A percentile compares a stretch with the other conserved stretches of the same genome.
Evolutionary conservation across 2,329 filamentous ascomycete species (phyloP).

Genomic region (Stachybotrys elegans): DNA sequence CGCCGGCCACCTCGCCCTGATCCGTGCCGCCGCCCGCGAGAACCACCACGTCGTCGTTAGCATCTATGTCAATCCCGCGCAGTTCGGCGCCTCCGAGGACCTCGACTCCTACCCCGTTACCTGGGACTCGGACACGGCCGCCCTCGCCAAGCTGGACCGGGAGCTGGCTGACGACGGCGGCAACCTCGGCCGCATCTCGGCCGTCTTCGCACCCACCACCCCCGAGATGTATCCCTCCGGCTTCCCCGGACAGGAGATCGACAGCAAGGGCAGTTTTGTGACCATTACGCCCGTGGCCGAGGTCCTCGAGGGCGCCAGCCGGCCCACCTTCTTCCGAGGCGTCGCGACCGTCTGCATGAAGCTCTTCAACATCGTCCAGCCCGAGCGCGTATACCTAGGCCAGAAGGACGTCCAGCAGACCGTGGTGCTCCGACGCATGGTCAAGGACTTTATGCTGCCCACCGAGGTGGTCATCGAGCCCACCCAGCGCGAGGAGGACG

Average conservation of each 20-base stretch:
- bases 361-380: constrained; percentile 44
- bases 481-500: constrained; percentile 74
- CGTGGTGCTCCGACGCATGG: constrained; percentile 80
- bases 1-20: constrained; percentile 79
- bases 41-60: constrained; percentile 85
- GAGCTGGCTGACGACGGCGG: constrained; percentile 60
- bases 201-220: constrained; percentile 82
- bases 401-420: constrained; percentile 98
- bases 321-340: constrained; percentile 93
- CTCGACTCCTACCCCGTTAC: constrained; percentile 85
- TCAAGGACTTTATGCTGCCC: constrained; percentile 79
- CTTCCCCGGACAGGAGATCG: constrained; percentile 64
- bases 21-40: constrained; percentile 76
- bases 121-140: constrained; percentile 70
- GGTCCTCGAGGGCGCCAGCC: constrained; percentile 75
- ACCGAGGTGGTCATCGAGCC: constrained; percentile 68
- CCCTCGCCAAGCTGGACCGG: constrained; percentile 62
- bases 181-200: constrained; percentile 65
- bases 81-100: constrained; percentile 89
- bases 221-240: constrained; percentile 83
- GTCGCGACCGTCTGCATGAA: constrained; percentile 97
- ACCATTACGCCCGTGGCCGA: constrained; percentile 80
- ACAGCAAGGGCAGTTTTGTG: constrained; percentile 82
- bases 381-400: constrained; percentile 80
- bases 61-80: constrained; percentile 94